Evolutionary conservation across 257 asterid genomes (phyloP), one percentile per base, ranked within the genome.

Genomic region (Solanum gandarillasii): DNA sequence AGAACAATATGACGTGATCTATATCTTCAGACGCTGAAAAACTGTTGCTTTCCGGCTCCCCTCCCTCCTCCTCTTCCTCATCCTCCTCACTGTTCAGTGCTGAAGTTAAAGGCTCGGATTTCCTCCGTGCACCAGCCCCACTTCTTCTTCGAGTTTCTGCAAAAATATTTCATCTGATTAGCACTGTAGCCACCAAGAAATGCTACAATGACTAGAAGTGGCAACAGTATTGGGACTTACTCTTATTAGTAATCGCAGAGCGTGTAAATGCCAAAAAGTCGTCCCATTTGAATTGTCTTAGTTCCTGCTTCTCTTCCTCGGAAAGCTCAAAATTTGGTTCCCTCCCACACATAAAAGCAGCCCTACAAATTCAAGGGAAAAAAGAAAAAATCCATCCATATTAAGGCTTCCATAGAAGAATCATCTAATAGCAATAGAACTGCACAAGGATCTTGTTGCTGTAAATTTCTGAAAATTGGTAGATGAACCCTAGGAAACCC

Each of bases 301-400:
- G 95, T 90, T 96, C 97, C 85, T 90, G 91, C 89, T 95, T 95
- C 87, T 97, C 99, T 86, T 93, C 97, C 90, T 95, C 98, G 2
- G 95, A 84, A 52, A 97, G 94, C 85, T 95, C 98, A 43, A 95
- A 97, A 89, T 97, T 97, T 8, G 99, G 99, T 90, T 95, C 99
- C 89, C 99, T 92, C 55, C 99, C 99, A 46, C 99, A 96, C 99
- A 95, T 95, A 91, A 97, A 97, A 21, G 99, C 99, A 58, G 98
- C 98, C 96, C 98, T 97, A 93, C 85, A 89, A 73, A 81, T 81
- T 16, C n/a, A 81, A 29, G 20, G 70, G 85, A 46, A 48, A 48
- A 81, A 82, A 81, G 43, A 48, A 82, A 82, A 16, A 8, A 9
- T 48, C 39, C 29, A 3, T 29, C 70, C 85, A 82, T 48, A 74